Percentiles rank a stretch among this genome's conserved stretches.
Evolutionary conservation across 2,329 filamentous ascomycete genomes (phyloP).

Genomic region (Anthostomella pinea): DNA sequence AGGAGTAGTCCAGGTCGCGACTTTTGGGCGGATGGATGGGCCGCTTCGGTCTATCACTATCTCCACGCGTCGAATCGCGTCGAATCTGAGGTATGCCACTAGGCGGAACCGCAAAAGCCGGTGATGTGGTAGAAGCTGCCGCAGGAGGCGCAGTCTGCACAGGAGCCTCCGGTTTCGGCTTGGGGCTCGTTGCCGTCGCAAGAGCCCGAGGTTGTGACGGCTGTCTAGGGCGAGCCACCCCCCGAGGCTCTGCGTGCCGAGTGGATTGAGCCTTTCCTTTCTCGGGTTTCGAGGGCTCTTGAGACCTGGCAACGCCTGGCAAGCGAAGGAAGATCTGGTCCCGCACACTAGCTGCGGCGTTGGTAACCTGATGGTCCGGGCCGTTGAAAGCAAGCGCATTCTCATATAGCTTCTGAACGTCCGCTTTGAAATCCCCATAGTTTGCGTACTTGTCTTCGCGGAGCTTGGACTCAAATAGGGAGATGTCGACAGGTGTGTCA

Average conservation of each 20-base stretch:
- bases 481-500: conserved; percentile 78
- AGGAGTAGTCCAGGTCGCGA: conserved; percentile 85
- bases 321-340: conserved; percentile 50
- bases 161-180: conserved; percentile 33
- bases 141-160: conserved; percentile 31
- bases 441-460: conserved; percentile 67
- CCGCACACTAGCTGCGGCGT: conserved; percentile 52
- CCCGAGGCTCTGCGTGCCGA: conserved; percentile 44
- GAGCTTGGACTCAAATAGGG: conserved; percentile 76
- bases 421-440: conserved; percentile 69
- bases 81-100: conserved; percentile 80
- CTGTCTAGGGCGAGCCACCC: conserved; percentile 34
- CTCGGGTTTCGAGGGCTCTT: conserved; percentile 59
- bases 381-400: conserved; percentile 87
- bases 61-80: conserved; percentile 75
- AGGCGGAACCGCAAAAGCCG: conserved; percentile 72
- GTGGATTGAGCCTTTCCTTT: conserved; percentile 51
- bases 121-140: conserved; percentile 42
- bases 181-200: conserved; percentile 35
- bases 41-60: conserved; percentile 81
- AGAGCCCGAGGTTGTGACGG: conserved; percentile 30
- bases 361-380: conserved; percentile 67
- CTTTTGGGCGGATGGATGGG: conserved; percentile 89
- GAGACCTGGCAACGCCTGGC: conserved; percentile 38
- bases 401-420: conserved; percentile 73